Conservation (phyloP, 2,329 filamentous ascomycete species). For the Colletotrichum kahawae region DNA sequence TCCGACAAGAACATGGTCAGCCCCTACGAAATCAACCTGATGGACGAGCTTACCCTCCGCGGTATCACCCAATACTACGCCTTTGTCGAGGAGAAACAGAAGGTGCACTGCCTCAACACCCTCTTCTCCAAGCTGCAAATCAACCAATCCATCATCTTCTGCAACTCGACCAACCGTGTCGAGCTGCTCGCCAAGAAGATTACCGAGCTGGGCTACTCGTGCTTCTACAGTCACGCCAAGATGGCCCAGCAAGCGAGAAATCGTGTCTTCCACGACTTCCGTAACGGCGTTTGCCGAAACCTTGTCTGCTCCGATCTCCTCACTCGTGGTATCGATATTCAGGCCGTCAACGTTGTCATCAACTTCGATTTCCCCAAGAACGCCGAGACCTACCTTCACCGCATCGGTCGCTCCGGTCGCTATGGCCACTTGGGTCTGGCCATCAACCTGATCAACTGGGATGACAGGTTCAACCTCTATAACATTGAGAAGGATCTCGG, state of each 20-base stretch:
- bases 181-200: conserved; percentile 99
- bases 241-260: conserved; percentile 98
- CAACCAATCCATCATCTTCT: conserved; percentile 99
- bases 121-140: conserved; percentile 99
- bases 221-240: conserved; percentile 98
- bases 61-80: conserved; percentile 99
- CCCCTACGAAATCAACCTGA: conserved; percentile 98
- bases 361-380: conserved; percentile 99
- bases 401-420: conserved; percentile 95
- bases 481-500: conserved; percentile 97
- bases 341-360: conserved; percentile 99
- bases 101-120: conserved; percentile 98
- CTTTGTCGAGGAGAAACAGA: conserved; percentile 98
- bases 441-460: conserved; percentile 99
- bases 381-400: conserved; percentile 97
- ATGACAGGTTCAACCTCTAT: conserved; percentile 98
- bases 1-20: conserved; percentile 97
- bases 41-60: conserved; percentile 97
- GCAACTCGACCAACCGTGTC: conserved; percentile 98
- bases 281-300: conserved; percentile 96
- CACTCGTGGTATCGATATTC: conserved; percentile 98
- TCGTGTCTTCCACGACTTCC: conserved; percentile 98
- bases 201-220: conserved; percentile 97
- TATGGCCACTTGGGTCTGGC: conserved; percentile 97
- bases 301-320: conserved; percentile 97